Percentiles rank a stretch among this genome's conserved stretches.
These are phyloP conservation scores for Paraconiothyrium brasiliense DNA, from an alignment of 2,329 filamentous ascomycete species.

Conservation along the genomic window DNA sequence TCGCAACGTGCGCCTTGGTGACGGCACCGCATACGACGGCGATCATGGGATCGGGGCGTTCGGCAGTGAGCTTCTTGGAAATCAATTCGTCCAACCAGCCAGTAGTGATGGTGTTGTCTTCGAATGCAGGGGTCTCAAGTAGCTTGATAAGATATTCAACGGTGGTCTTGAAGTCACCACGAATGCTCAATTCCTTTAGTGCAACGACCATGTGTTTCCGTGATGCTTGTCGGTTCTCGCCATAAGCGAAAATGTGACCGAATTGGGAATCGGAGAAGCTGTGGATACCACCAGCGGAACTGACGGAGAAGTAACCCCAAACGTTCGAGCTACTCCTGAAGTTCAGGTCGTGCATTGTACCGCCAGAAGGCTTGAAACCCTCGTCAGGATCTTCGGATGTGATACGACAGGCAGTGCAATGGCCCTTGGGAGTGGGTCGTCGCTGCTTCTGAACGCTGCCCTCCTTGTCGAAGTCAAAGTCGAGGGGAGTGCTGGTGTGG, in stretches of 20 bases:
- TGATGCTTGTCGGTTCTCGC: slow-evolving; percentile 94
- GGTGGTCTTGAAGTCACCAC: slow-evolving; percentile 97
- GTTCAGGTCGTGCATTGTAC: slow-evolving; percentile 99
- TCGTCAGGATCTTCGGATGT: slow-evolving; percentile 98
- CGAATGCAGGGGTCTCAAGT: slow-evolving; percentile 96
- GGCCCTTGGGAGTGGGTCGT: slow-evolving; percentile 90
- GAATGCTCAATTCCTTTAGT: slow-evolving; percentile 98
- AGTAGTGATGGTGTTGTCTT: slow-evolving; percentile 98
- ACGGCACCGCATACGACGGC: slow-evolving; percentile 96
- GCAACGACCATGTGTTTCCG: slow-evolving; percentile 99
- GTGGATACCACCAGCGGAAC: slow-evolving; percentile 95
- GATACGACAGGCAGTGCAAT: slow-evolving; percentile 98
- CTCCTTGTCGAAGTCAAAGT: slow-evolving; percentile 94
- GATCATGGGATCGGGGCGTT: slow-evolving; percentile 90
- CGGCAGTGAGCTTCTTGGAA: slow-evolving; percentile 94
- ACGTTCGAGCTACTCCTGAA: slow-evolving; percentile 99
- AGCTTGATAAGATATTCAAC: slow-evolving; percentile 99
- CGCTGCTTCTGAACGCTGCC: slow-evolving; percentile 86
- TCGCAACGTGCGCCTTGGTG: slow-evolving; percentile 94
- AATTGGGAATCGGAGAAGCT: slow-evolving; percentile 99
- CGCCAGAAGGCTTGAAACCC: slow-evolving; percentile 98
- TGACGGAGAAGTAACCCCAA: slow-evolving; percentile 99
- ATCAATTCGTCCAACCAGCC: slow-evolving; percentile 99
- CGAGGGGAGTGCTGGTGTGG: slow-evolving; percentile 84
- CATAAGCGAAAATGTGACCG: slow-evolving; percentile 98